A percentile compares a stretch with the other conserved stretches of the same genome.
phyloP scores from a whole-genome alignment of 345 rosid genomes.

The Luvunga scandens region DNA sequence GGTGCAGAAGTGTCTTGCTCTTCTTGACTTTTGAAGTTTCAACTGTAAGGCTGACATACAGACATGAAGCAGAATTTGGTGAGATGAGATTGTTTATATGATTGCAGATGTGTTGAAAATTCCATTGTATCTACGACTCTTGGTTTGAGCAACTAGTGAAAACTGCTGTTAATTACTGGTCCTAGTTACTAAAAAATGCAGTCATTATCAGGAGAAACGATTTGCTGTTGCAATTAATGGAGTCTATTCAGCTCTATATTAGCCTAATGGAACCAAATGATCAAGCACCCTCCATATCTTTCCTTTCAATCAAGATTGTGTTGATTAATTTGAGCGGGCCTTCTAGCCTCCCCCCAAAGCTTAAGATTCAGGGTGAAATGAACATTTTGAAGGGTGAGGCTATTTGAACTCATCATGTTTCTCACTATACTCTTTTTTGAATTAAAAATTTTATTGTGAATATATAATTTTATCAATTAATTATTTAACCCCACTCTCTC shows the following conservation, averaged over 20 bases:
- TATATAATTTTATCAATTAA: no score
- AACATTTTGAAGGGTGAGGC: neutral
- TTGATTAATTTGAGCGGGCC: conserved; percentile 7
- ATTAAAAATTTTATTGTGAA: no score
- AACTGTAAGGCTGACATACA: neutral
- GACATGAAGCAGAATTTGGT: neutral
- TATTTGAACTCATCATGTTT: no score
- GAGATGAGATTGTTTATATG: no score
- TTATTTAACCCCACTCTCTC: no score
- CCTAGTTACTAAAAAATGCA: neutral
- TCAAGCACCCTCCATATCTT: neutral
- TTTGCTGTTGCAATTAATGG: neutral
- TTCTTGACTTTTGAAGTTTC: neutral
- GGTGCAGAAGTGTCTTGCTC: neutral
- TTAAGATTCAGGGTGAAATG: conserved; percentile 22
- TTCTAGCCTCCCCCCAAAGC: conserved; percentile 2
- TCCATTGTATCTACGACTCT: no score
- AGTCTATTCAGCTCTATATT: neutral
- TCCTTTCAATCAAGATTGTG: neutral
- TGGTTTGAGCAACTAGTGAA: neutral
- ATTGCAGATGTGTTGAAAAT: neutral
- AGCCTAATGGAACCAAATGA: conserved; percentile 5
- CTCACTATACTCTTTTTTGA: no score
- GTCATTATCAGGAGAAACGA: neutral
- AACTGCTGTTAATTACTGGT: neutral